These are phyloP conservation scores for Tarenaya hassleriana DNA, from an alignment of 345 rosid genomes.

Conservation along the genomic window DNA sequence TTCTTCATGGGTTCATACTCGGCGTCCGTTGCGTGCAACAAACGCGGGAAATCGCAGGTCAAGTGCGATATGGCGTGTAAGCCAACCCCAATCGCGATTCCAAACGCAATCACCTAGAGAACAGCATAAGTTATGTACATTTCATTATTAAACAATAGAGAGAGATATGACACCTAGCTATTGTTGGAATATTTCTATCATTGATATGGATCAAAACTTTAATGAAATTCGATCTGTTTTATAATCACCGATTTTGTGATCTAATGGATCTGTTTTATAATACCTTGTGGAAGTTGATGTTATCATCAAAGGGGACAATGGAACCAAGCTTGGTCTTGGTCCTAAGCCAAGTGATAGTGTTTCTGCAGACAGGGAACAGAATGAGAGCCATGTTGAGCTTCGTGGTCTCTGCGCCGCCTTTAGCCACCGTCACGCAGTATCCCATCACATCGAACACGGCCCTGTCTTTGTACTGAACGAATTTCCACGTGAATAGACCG, in stretches of 20 bases:
- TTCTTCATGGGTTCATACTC: conserved; percentile 56
- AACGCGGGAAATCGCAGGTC: conserved; percentile 74
- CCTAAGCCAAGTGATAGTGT: conserved; percentile 79
- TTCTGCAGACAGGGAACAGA: conserved; percentile 69
- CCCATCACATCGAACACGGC: conserved; percentile 67
- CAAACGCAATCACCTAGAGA: conserved; percentile 60
- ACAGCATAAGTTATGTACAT: no score
- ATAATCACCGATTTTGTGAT: no score
- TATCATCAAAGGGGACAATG: conserved; percentile 66
- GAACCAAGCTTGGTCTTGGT: conserved; percentile 51
- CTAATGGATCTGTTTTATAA: background rate
- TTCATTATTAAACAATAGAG: no score
- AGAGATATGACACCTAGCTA: no score
- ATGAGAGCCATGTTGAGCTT: conserved; percentile 89
- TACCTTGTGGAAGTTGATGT: conserved; percentile 82
- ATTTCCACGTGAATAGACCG: conserved; percentile 71
- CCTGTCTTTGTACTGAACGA: conserved; percentile 53
- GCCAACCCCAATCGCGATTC: no score
- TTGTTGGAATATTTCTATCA: no score
- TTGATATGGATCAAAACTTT: no score
- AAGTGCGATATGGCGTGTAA: conserved; percentile 58
- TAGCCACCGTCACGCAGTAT: conserved; percentile 66
- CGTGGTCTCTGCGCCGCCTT: conserved; percentile 71
- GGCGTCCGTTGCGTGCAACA: conserved; percentile 52
- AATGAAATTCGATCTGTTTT: no score